Evolutionary conservation across 2,329 filamentous ascomycete species (phyloP).

Genomic region (Akanthomyces lecanii): DNA sequence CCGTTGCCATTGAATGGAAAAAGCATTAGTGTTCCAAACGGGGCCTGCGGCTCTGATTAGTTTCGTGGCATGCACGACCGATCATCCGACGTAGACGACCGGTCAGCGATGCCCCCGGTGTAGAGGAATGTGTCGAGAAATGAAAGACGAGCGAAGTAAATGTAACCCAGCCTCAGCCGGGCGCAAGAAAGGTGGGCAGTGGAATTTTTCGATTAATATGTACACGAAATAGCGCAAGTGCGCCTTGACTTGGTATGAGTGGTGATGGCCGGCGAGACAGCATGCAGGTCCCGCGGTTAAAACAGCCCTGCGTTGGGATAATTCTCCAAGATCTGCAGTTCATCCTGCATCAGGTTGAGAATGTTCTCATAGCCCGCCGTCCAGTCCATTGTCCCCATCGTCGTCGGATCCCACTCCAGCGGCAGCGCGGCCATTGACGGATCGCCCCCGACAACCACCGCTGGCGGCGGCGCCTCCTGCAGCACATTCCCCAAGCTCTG

Average conservation of each 20-base stretch:
- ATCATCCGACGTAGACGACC: no score
- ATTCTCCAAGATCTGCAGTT: slow-evolving; percentile 12
- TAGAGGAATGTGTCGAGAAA: no score
- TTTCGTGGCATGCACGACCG: no score
- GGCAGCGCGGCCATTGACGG: neutral
- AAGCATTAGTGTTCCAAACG: no score
- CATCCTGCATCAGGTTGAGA: slow-evolving; percentile 14
- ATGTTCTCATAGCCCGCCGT: slow-evolving; percentile 14
- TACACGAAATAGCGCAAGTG: neutral
- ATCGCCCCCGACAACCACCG: neutral
- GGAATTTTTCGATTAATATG: neutral
- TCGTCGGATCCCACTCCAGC: neutral
- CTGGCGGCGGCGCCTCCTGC: neutral
- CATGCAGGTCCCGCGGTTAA: neutral
- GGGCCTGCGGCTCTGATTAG: no score
- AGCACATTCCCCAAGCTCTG: neutral
- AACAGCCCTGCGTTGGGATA: slow-evolving; percentile 8
- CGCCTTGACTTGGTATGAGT: neutral
- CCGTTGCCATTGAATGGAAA: no score
- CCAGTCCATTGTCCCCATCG: slow-evolving; percentile 13
- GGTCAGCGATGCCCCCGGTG: no score
- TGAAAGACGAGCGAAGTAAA: no score
- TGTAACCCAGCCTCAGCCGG: no score
- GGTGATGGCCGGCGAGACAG: neutral
- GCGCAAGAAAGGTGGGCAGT: no score